Evolutionary conservation across 768 basidiomycete species (phyloP), one percentile per base, ranked within the genome.

Genomic region (Lactarius akahatsu): DNA sequence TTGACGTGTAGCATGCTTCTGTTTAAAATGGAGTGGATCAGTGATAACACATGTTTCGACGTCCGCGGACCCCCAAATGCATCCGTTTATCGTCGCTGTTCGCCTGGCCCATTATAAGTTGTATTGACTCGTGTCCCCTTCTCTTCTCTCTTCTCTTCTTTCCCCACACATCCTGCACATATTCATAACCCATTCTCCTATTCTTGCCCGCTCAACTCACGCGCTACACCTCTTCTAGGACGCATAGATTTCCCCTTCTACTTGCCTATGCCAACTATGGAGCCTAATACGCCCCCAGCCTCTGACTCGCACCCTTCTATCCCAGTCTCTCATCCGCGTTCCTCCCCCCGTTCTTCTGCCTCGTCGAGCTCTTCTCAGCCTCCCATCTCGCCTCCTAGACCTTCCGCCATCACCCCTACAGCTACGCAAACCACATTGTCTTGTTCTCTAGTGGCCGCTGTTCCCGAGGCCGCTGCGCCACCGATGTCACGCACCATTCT

Each of bases 21-120:
- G 56, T 57, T 66, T 59, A 56, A 65, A 59, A 55, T 28, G 40
- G 54, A 38, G 41, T 41, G 3, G 28, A 45, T 62, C 62, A 61
- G 64, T 66, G 64, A 68, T 68, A 66, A 68, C 67, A 68, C 64
- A 68, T 65, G 64, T 68, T 66, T 66, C 64, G 67, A 68, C 67
- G 59, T 68, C 64, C 64, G 47, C 67, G 67, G 64, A 47, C 64
- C 59, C 40, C 34, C 43, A 58, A 69, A 67, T 59, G 61, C 41
- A 63, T 52, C 47, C 68, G 59, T 61, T 66, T 64, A 68, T 61
- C 65, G 47, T 66, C 68, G 65, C 54, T 20, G 47, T 59, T 68
- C 38, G 45, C 56, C 47, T 52, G 34, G 28, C 57, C 66, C n/a
- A 20, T 47, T 63, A 67, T 69, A 67, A 68, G 65, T 68, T 36